Conservation (phyloP, 345 rosid species). For the Isatis tinctoria region DNA sequence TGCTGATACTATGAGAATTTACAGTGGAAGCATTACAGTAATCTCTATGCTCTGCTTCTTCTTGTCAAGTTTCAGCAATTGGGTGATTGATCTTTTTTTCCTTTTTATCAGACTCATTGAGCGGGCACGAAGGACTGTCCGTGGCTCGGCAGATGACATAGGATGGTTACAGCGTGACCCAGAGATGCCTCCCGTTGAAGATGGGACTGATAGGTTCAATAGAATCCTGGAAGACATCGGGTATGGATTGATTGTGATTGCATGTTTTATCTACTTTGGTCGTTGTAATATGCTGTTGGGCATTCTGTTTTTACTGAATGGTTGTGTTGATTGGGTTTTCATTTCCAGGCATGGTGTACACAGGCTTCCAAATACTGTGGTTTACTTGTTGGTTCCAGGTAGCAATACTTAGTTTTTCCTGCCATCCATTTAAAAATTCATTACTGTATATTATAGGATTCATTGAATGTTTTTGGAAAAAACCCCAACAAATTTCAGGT, state of each 20-base stretch:
- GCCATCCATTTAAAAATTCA: neutral
- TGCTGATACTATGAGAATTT: neutral
- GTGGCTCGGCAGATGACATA: conserved; percentile 94
- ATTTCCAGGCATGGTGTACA: conserved; percentile 88
- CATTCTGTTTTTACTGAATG: conserved; percentile 23
- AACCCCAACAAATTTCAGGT: conserved; percentile 42
- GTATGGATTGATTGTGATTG: conserved; percentile 37
- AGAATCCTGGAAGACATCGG: conserved; percentile 77
- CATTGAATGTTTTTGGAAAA: neutral
- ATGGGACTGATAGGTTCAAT: conserved; percentile 76
- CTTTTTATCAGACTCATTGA: conserved; percentile 64
- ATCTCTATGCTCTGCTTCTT: neutral
- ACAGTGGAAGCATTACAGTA: neutral
- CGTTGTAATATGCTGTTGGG: conserved; percentile 5
- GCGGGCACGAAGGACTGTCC: conserved; percentile 84
- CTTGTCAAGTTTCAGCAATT: neutral
- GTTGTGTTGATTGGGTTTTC: conserved; percentile 28
- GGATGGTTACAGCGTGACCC: conserved; percentile 82
- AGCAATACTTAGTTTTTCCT: conserved; percentile 25
- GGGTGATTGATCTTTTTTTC: neutral
- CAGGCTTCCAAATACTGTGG: conserved; percentile 73
- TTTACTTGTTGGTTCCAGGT: conserved; percentile 95
- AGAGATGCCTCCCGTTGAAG: conserved; percentile 81
- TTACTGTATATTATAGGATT: neutral
- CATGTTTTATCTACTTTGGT: conserved; percentile 2